Evolutionary conservation across 2,329 filamentous ascomycete species (phyloP).

Genomic region (Arthrinium puccinioides): DNA sequence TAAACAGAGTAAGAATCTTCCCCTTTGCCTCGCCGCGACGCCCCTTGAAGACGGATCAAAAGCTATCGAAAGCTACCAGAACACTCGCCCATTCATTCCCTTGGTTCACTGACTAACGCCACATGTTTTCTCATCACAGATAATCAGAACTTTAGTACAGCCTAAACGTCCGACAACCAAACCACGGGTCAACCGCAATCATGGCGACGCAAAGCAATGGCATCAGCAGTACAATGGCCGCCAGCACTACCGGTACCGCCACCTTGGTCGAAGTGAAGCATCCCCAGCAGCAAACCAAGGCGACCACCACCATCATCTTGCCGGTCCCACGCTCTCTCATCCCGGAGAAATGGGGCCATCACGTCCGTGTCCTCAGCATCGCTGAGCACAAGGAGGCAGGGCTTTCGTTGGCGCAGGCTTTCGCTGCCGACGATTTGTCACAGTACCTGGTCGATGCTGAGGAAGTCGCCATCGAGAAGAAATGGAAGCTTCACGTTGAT

Average conservation of each 20-base stretch:
- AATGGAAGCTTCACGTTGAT: conserved; percentile 69
- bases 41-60: too few relatives aligned
- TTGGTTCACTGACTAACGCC: too few relatives aligned
- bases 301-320: neutral
- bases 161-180: too few relatives aligned
- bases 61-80: too few relatives aligned
- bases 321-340: conserved; percentile 35
- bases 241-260: neutral
- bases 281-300: conserved; percentile 16
- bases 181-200: too few relatives aligned
- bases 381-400: conserved; percentile 66
- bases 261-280: neutral
- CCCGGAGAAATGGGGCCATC: conserved; percentile 42
- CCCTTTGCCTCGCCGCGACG: too few relatives aligned
- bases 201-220: too few relatives aligned
- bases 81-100: too few relatives aligned
- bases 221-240: neutral
- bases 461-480: conserved; percentile 52
- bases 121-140: too few relatives aligned
- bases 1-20: conserved; percentile 19
- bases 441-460: conserved; percentile 69
- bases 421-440: conserved; percentile 66
- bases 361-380: conserved; percentile 56
- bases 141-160: too few relatives aligned
- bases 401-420: conserved; percentile 67